A percentile compares a stretch with the other conserved stretches of the same genome.
These are phyloP conservation scores for Alternaria tenuissima DNA, from an alignment of 2,329 filamentous ascomycete genomes.

Conservation along the genomic window DNA sequence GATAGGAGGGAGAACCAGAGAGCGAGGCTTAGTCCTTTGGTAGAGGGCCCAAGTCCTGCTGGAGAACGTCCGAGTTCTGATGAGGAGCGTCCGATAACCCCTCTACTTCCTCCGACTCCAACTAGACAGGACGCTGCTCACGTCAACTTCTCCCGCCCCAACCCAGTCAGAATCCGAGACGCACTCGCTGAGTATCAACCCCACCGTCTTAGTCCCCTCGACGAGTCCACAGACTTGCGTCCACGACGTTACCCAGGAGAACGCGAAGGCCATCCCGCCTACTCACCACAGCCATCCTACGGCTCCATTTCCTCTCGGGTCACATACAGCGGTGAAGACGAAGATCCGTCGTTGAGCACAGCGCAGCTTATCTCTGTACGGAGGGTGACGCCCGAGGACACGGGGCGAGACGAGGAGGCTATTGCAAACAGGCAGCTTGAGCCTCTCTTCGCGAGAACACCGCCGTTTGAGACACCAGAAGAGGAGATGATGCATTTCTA, in stretches of 20 bases:
- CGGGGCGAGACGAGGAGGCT: not conserved
- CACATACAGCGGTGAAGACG: not conserved
- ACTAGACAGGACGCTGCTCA: not conserved
- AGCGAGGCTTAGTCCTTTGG: not conserved
- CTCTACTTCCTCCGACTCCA: not conserved
- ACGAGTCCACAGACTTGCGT: not conserved
- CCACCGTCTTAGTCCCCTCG: not conserved
- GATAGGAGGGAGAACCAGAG: not conserved
- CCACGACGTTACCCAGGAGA: not conserved
- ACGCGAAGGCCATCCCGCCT: not conserved
- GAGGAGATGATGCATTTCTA: not conserved
- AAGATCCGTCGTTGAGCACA: not conserved
- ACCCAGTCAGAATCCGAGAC: not conserved
- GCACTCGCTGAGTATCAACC: not conserved
- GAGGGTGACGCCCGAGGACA: not conserved
- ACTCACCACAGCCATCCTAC: not conserved
- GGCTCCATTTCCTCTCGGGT: not conserved
- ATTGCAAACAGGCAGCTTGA: not conserved
- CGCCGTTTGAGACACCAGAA: not conserved
- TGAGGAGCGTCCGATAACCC: not conserved
- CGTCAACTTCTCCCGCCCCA: not conserved
- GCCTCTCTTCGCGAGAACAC: too few species aligned
- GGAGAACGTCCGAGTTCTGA: not conserved
- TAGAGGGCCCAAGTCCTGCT: not conserved
- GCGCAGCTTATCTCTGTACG: not conserved